Evolutionary conservation across 108 stramenopile genomes (phyloP), one percentile per base, ranked within the genome.

Genomic region (Nitzschia putrida): DNA sequence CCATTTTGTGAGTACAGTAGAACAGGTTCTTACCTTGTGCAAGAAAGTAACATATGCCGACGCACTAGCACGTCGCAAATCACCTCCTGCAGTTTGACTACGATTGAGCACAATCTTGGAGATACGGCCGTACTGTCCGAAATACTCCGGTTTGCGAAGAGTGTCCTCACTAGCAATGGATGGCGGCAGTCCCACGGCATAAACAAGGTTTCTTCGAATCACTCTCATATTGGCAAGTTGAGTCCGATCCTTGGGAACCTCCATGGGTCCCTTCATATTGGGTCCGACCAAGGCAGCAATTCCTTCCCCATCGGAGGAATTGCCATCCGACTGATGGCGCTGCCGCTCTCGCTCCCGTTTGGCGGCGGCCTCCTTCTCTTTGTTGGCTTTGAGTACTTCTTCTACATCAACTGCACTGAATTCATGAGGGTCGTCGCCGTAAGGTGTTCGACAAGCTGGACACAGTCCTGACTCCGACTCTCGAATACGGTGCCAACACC

Each of bases 401-500:
- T 92, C 88, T 58, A 90, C 88, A 71, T 95, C 97, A 26, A 98
- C 95, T 8, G 96, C 96, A 61, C 85, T 83, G 72, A 98, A 98
- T 66, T 93, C 96, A 69, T 97, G 97, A 13, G 98, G 98, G 64
- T 98, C 95, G 57, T 97, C 96, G 34, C 93, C 93, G 65, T 98
- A 98, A 24, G 95, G 94, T 21, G 93, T 94, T 16, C 98, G 92
- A 58, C 98, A 98, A 13, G 98, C 98, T 42, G 98, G 98, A 80
- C 98, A 97, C 26, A 96, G 81, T 11, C 94, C 93, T 37, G 94
- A 96, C 73, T 97, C 90, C 51, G 95, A 91, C 71, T 97, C 97
- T 65, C 92, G 89, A 68, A 99, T 98, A 54, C 95, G 90, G 66
- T 98, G 97, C 98, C 98, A 98, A 80, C 98, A 99, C 97, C 96